Evolutionary conservation across 192 early-diverging fungal genomes (phyloP).

Genomic region (Phlyctochytrium bullatum): DNA sequence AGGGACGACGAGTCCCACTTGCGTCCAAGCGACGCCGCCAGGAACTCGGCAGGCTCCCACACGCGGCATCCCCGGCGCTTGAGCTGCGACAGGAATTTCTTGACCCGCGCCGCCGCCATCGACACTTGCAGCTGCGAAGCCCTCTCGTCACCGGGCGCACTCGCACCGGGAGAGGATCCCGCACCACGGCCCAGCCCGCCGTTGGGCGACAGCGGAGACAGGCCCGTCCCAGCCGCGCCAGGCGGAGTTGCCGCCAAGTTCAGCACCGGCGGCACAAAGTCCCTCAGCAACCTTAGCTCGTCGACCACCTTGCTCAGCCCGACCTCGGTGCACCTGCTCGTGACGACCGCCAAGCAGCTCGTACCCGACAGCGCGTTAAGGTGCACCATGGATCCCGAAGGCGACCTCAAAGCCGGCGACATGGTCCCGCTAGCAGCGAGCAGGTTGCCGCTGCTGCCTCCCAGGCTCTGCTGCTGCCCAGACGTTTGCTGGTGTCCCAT

Average conservation of each 20-base stretch:
- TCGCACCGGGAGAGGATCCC: background rate
- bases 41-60: background rate
- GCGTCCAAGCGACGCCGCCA: background rate
- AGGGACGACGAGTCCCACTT: too few relatives aligned
- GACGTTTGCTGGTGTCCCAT: background rate
- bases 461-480: background rate
- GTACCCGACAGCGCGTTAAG: background rate
- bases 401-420: background rate
- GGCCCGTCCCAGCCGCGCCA: background rate
- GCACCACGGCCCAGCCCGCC: background rate
- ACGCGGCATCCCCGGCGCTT: background rate
- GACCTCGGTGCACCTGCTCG: background rate
- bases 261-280: background rate
- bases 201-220: background rate
- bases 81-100: background rate
- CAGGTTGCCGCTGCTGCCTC: background rate
- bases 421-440: background rate
- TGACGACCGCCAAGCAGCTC: background rate
- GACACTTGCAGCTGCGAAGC: too few relatives aligned
- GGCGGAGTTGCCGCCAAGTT: background rate
- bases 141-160: too few relatives aligned
- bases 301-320: background rate
- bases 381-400: background rate
- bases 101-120: too few relatives aligned
- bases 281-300: background rate